Evolutionary conservation across 441 rosid genomes (phyloP).

Genomic region (Brassica balearica): DNA sequence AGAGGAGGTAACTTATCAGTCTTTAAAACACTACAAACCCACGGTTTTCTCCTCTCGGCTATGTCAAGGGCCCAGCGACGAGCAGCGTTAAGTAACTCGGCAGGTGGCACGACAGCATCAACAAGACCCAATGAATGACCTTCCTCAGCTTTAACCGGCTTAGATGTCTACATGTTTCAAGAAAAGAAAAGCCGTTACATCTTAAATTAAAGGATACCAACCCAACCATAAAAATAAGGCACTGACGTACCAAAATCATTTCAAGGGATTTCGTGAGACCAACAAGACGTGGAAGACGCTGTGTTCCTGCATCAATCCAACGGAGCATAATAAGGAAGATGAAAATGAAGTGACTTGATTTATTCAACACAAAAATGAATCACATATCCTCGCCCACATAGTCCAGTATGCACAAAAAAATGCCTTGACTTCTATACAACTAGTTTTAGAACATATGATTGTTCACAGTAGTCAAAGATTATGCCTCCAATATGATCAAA

Average conservation of each 20-base stretch:
- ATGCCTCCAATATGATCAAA: conserved; percentile 3
- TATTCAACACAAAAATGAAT: too few species aligned
- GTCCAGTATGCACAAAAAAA: too few species aligned
- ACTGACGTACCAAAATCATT: too few species aligned
- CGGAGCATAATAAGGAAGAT: conserved; percentile 16
- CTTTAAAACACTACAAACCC: conserved; percentile 82
- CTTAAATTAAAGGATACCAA: conserved; percentile 27
- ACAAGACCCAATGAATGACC: conserved; percentile 83
- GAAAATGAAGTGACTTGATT: too few species aligned
- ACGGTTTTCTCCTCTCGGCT: conserved; percentile 70
- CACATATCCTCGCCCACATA: too few species aligned
- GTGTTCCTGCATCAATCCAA: conserved; percentile 79
- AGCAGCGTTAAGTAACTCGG: conserved; percentile 68
- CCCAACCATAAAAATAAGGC: neutral
- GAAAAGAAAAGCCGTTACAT: neutral
- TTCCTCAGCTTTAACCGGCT: conserved; percentile 77
- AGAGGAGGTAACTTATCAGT: conserved; percentile 89
- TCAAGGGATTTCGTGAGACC: too few species aligned
- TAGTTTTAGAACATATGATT: too few species aligned
- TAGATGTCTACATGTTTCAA: conserved; percentile 66
- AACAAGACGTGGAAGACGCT: conserved; percentile 98
- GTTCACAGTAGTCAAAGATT: neutral
- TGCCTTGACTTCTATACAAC: too few species aligned
- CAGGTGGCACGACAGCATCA: conserved; percentile 77
- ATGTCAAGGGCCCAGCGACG: conserved; percentile 90